Percentiles rank a stretch among this genome's conserved stretches.
Conservation (phyloP, 1,139 yeast genomes). For the Geotrichum citri-aurantii region DNA sequence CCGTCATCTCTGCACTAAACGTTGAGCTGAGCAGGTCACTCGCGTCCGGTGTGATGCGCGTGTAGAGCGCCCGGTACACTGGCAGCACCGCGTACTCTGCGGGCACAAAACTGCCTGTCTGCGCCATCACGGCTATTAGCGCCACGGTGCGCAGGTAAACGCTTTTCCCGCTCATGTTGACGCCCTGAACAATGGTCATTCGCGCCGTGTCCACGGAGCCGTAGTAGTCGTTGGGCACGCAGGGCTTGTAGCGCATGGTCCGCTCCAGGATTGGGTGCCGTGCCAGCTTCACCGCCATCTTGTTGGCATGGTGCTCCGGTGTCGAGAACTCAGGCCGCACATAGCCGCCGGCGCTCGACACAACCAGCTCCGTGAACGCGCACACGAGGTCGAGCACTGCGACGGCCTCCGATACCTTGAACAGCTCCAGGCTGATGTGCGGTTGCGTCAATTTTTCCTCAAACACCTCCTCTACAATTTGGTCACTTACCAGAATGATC, state of each 20-base stretch:
- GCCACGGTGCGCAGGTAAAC: slow-evolving; percentile 47
- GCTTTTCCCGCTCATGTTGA: slow-evolving; percentile 53
- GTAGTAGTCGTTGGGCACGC: slow-evolving; percentile 40
- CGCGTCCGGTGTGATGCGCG: slow-evolving; percentile 44
- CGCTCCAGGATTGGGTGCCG: slow-evolving; percentile 43
- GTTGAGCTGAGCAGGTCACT: slow-evolving; percentile 42
- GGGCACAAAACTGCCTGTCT: slow-evolving; percentile 47
- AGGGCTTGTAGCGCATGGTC: slow-evolving; percentile 24
- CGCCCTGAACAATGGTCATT: slow-evolving; percentile 44
- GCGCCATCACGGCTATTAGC: slow-evolving; percentile 44
- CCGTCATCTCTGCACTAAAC: slow-evolving; percentile 47
- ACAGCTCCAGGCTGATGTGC: slow-evolving; percentile 35
- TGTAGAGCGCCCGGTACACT: slow-evolving; percentile 40
- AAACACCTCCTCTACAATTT: slow-evolving; percentile 36
- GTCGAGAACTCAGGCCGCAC: slow-evolving; percentile 35
- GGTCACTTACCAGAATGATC: slow-evolving; percentile 41
- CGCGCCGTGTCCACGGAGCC: slow-evolving; percentile 36
- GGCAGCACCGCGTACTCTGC: slow-evolving; percentile 43
- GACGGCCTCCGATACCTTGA: slow-evolving; percentile 44
- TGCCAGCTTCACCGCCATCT: slow-evolving; percentile 34
- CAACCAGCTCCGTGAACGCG: slow-evolving; percentile 35
- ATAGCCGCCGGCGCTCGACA: slow-evolving; percentile 28
- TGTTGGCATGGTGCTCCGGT: slow-evolving; percentile 25
- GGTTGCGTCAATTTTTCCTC: slow-evolving; percentile 25
- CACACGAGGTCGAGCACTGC: slow-evolving; percentile 43